phyloP scores from a whole-genome alignment of 805 yeast species.

The Candida dajiaensis region DNA sequence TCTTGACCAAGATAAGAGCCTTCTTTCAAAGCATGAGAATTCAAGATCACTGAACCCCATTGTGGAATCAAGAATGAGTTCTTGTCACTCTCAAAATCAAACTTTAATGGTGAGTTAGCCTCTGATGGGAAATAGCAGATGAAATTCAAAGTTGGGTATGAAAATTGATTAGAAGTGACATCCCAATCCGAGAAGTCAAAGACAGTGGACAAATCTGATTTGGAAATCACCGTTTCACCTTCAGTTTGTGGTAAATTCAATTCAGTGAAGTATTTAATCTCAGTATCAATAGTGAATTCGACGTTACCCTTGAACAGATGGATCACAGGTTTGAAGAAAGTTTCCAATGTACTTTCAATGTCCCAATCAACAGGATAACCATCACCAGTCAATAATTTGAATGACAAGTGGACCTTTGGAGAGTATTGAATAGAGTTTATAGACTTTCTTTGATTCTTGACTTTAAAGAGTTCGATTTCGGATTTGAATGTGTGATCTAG shows the following conservation, averaged over 20 bases:
- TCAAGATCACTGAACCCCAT: constrained; percentile 67
- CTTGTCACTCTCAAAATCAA: constrained; percentile 32
- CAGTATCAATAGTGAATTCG: constrained; percentile 73
- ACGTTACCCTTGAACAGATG: constrained; percentile 46
- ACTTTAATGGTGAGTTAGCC: constrained; percentile 40
- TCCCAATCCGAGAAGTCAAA: constrained; percentile 87
- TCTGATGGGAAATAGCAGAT: constrained; percentile 57
- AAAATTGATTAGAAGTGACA: constrained; percentile 44
- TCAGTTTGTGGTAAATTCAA: constrained; percentile 24
- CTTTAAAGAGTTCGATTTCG: constrained; percentile 30
- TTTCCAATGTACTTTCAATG: constrained; percentile 45
- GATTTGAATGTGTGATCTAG: constrained; percentile 38
- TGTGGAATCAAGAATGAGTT: constrained; percentile 66
- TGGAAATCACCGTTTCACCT: constrained; percentile 27
- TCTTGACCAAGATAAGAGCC: constrained; percentile 30
- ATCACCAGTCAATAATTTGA: constrained; percentile 68
- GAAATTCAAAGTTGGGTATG: constrained; percentile 68
- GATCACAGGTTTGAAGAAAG: constrained; percentile 51
- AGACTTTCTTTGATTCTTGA: constrained; percentile 13
- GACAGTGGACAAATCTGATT: constrained; percentile 61
- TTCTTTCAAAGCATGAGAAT: constrained; percentile 22
- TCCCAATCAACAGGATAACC: constrained; percentile 71
- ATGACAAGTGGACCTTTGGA: constrained; percentile 67
- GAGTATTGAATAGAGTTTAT: constrained; percentile 33
- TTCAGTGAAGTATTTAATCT: constrained; percentile 57